These are phyloP conservation scores for Heterobasidion occidentale DNA, from an alignment of 1,284 basidiomycete species.

Conservation along the genomic window DNA sequence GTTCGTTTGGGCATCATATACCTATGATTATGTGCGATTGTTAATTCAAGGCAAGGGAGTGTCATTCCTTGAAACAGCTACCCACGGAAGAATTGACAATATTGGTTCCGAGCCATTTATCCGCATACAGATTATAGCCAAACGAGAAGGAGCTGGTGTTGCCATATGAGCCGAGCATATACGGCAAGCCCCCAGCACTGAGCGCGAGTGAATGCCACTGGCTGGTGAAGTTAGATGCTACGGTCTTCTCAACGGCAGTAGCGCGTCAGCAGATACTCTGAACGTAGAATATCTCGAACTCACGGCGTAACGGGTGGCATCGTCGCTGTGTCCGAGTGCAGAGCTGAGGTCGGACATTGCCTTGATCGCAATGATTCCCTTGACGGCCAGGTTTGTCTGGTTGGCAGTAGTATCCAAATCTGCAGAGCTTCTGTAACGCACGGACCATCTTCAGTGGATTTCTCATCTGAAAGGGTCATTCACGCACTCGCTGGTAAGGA, in stretches of 20 bases:
- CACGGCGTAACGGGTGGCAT: conserved; percentile 11
- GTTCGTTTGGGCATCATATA: not conserved
- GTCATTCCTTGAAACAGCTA: not conserved
- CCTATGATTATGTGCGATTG: not conserved
- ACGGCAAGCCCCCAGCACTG: not conserved
- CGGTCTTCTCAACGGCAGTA: not conserved
- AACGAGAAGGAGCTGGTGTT: not conserved
- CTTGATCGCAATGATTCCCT: conserved; percentile 16
- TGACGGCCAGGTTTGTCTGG: conserved; percentile 10
- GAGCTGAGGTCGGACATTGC: conserved; percentile 14
- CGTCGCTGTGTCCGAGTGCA: conserved; percentile 8
- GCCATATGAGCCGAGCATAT: not conserved
- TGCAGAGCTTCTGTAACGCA: not conserved
- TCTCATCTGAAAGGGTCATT: not conserved
- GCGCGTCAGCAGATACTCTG: not conserved
- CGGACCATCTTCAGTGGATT: too few species aligned
- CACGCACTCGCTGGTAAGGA: not conserved
- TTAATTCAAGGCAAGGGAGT: too few species aligned
- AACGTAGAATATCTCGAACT: not conserved
- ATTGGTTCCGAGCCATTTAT: not conserved
- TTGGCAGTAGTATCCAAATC: not conserved
- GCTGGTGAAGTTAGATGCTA: not conserved
- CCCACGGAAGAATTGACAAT: not conserved
- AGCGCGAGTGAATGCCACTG: not conserved
- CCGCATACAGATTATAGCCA: not conserved